Conservation (phyloP, 2,329 filamentous ascomycete genomes). For the Epichloe sp. region DNA sequence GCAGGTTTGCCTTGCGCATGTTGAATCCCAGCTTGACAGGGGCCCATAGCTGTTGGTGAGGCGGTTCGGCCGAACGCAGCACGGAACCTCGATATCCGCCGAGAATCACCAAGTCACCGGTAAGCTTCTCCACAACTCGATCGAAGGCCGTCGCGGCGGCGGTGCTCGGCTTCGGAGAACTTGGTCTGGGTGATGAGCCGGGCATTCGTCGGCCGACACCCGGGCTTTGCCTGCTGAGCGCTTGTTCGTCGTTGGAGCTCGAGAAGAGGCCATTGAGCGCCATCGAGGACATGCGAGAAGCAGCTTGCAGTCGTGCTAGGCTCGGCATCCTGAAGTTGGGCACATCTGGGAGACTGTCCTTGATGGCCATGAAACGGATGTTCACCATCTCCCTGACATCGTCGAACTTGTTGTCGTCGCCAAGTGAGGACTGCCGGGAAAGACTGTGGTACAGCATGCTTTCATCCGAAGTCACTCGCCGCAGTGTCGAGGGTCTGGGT, state of each 20-base stretch:
- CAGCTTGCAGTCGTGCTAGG: constrained; percentile 38
- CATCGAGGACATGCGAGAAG: constrained; percentile 17
- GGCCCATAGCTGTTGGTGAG: constrained; percentile 83
- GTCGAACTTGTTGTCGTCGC: constrained; percentile 70
- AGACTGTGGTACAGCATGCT: constrained; percentile 64
- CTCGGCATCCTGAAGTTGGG: constrained; percentile 63
- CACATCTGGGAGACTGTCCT: constrained; percentile 69
- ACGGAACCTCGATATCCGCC: constrained; percentile 86
- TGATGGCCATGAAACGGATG: constrained; percentile 77
- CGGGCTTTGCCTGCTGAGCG: not conserved
- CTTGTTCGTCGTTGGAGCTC: constrained; percentile 13
- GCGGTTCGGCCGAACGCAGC: constrained; percentile 68
- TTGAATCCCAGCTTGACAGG: constrained; percentile 88
- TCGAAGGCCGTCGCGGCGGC: constrained; percentile 27
- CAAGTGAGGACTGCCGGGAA: constrained; percentile 69
- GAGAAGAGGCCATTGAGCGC: constrained; percentile 20
- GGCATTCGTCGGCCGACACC: not conserved
- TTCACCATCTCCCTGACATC: constrained; percentile 78
- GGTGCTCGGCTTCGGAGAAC: not conserved
- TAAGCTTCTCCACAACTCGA: constrained; percentile 50
- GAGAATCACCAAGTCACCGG: constrained; percentile 76
- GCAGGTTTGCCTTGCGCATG: constrained; percentile 79
- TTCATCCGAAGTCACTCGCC: constrained; percentile 42
- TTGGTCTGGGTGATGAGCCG: not conserved
- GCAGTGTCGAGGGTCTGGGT: constrained; percentile 16